Evolutionary conservation across 495 filamentous ascomycete genomes (phyloP).

Genomic region (Evernia prunastri): DNA sequence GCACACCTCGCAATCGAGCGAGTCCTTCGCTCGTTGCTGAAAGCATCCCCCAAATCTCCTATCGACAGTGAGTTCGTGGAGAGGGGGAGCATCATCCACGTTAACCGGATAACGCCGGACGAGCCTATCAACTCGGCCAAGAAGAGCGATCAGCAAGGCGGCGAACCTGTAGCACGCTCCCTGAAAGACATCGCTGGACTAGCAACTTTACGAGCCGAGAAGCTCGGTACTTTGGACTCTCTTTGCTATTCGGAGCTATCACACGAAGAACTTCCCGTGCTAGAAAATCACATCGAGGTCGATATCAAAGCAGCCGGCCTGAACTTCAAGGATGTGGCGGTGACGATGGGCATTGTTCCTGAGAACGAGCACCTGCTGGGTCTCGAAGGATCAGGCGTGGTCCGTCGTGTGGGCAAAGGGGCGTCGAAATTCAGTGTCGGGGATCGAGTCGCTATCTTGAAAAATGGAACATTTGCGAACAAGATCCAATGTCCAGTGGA

Average conservation of each 20-base stretch:
- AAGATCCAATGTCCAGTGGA: slow-evolving; percentile 19
- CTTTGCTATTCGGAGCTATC: slow-evolving; percentile 16
- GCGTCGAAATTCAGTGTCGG: slow-evolving; percentile 31
- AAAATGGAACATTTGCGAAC: slow-evolving; percentile 32
- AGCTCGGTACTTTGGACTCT: slow-evolving; percentile 25
- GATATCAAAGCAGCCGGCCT: slow-evolving; percentile 34
- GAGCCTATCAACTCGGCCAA: slow-evolving; percentile 9
- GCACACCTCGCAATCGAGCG: slow-evolving; percentile 24
- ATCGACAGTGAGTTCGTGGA: slow-evolving; percentile 33
- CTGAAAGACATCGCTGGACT: not conserved
- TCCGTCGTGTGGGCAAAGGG: slow-evolving; percentile 27
- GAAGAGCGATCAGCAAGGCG: not conserved
- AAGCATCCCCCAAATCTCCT: not conserved
- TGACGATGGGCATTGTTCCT: slow-evolving; percentile 32
- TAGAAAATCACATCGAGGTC: slow-evolving; percentile 20
- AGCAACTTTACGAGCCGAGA: slow-evolving; percentile 7
- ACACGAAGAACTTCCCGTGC: slow-evolving; percentile 6
- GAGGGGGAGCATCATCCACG: slow-evolving; percentile 29
- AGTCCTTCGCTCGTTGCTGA: slow-evolving; percentile 11
- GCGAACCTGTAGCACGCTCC: not conserved
- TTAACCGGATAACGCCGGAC: slow-evolving; percentile 29
- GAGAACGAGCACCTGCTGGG: slow-evolving; percentile 32
- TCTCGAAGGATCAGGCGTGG: slow-evolving; percentile 33
- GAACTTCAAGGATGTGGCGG: slow-evolving; percentile 35
- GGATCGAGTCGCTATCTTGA: slow-evolving; percentile 34